phyloP scores from a whole-genome alignment of 176 grass and related monocot genomes.

The Aegilops tauschii region DNA sequence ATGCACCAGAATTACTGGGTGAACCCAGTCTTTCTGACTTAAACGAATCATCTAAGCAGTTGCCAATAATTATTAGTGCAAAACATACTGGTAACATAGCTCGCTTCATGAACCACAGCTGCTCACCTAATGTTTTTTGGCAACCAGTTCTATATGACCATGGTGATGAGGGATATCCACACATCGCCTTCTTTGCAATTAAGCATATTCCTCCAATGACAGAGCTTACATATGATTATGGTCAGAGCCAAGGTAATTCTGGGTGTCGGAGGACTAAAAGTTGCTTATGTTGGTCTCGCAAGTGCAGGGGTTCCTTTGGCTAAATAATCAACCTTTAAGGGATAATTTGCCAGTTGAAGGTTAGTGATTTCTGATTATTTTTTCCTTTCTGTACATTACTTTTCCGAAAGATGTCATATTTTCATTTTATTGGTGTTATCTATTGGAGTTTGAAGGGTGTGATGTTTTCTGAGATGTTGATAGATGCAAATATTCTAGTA shows the following conservation, averaged over 20 bases:
- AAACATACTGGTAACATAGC: slow-evolving; percentile 67
- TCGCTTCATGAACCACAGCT: slow-evolving; percentile 89
- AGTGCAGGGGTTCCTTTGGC: slow-evolving; percentile 75
- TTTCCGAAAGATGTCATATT: background rate
- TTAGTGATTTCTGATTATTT: slow-evolving; percentile 22
- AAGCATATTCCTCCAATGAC: slow-evolving; percentile 90
- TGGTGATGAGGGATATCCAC: slow-evolving; percentile 60
- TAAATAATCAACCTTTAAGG: slow-evolving; percentile 18
- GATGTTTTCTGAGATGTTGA: slow-evolving; percentile 11
- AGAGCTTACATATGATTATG: slow-evolving; percentile 93
- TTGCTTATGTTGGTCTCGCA: slow-evolving; percentile 62
- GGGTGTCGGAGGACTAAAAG: slow-evolving; percentile 35
- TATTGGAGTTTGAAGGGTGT: background rate
- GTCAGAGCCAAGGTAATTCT: slow-evolving; percentile 40
- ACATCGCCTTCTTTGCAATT: slow-evolving; percentile 78
- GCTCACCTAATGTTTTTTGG: slow-evolving; percentile 81
- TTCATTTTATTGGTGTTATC: background rate
- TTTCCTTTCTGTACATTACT: background rate
- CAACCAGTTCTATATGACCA: slow-evolving; percentile 78
- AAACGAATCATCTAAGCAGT: slow-evolving; percentile 46
- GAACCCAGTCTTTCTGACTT: slow-evolving; percentile 53
- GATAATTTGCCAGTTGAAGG: background rate
- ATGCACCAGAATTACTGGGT: slow-evolving; percentile 64
- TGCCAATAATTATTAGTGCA: slow-evolving; percentile 62
- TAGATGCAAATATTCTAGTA: background rate